Conservation (phyloP, 495 filamentous ascomycete species). For the Penicillium simplicissimum region DNA sequence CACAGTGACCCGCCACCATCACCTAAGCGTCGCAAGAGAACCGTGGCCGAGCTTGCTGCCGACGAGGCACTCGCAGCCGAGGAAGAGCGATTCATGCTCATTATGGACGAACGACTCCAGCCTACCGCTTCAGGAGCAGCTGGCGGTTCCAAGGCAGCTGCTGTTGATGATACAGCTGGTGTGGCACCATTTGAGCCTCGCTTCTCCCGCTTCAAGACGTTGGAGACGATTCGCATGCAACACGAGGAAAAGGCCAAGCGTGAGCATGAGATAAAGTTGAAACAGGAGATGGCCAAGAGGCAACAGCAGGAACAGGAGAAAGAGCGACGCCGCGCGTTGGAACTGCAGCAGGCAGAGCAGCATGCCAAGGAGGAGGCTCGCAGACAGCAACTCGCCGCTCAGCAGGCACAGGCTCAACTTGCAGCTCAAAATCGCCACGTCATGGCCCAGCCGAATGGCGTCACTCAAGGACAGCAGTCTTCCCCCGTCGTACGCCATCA, state of each 20-base stretch:
- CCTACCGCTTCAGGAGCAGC: conserved; percentile 57
- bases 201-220: conserved; percentile 87
- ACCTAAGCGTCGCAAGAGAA: conserved; percentile 89
- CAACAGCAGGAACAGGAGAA: conserved; percentile 50
- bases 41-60: conserved; percentile 87
- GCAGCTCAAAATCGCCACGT: conserved; percentile 45
- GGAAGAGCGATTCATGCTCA: conserved; percentile 88
- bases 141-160: conserved; percentile 59
- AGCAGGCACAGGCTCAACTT: conserved; percentile 54
- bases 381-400: conserved; percentile 44
- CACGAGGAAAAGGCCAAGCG: conserved; percentile 68
- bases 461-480: conserved; percentile 69
- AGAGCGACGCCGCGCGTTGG: conserved; percentile 42
- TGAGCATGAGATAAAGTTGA: conserved; percentile 65
- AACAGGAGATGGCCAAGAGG: conserved; percentile 50
- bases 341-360: conserved; percentile 51
- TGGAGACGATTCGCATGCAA: conserved; percentile 79
- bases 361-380: conserved; percentile 49
- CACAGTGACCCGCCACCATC: conserved; percentile 74
- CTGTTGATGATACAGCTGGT: conserved; percentile 72
- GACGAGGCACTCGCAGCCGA: conserved; percentile 90
- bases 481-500: conserved; percentile 78
- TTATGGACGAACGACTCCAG: conserved; percentile 81
- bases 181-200: conserved; percentile 74
- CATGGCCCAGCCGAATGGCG: conserved; percentile 56